These are phyloP conservation scores for Monilinia laxa DNA, from an alignment of 2,329 filamentous ascomycete genomes.

Conservation along the genomic window DNA sequence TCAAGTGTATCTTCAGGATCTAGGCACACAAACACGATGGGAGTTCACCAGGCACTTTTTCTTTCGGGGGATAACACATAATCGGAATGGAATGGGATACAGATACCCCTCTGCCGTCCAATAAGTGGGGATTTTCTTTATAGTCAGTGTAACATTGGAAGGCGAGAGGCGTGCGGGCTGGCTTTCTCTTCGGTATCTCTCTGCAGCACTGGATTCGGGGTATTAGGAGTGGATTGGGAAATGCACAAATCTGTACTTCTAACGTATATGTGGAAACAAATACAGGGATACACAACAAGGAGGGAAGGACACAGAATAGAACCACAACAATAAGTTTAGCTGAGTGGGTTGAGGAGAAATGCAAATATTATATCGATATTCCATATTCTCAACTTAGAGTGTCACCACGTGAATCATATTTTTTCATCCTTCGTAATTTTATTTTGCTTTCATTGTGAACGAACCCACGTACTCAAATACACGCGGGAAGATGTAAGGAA, in stretches of 20 bases:
- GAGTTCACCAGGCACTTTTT: slow-evolving; percentile 10
- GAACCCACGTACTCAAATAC: not conserved
- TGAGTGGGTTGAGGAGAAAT: not conserved
- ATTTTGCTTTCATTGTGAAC: slow-evolving; percentile 4
- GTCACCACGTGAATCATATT: not conserved
- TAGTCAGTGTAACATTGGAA: slow-evolving; percentile 12
- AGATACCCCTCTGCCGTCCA: slow-evolving; percentile 12
- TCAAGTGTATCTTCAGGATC: not conserved
- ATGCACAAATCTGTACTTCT: slow-evolving; percentile 4
- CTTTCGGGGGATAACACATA: slow-evolving; percentile 5
- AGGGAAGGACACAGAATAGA: not conserved
- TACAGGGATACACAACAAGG: not conserved
- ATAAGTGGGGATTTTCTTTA: slow-evolving; percentile 2
- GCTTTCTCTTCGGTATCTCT: slow-evolving; percentile 7
- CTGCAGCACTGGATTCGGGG: not conserved
- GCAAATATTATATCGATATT: slow-evolving; percentile 2
- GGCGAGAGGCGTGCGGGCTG: slow-evolving; percentile 14
- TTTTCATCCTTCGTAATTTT: not conserved
- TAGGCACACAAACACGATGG: not conserved
- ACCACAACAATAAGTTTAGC: not conserved
- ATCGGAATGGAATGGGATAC: slow-evolving; percentile 16
- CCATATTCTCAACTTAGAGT: not conserved
- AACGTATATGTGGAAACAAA: slow-evolving; percentile 3
- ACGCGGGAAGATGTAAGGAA: not conserved
- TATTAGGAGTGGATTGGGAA: not conserved